Evolutionary conservation across 2,329 filamentous ascomycete genomes (phyloP), one percentile per base, ranked within the genome.

Genomic region (Mariannaea elegans): DNA sequence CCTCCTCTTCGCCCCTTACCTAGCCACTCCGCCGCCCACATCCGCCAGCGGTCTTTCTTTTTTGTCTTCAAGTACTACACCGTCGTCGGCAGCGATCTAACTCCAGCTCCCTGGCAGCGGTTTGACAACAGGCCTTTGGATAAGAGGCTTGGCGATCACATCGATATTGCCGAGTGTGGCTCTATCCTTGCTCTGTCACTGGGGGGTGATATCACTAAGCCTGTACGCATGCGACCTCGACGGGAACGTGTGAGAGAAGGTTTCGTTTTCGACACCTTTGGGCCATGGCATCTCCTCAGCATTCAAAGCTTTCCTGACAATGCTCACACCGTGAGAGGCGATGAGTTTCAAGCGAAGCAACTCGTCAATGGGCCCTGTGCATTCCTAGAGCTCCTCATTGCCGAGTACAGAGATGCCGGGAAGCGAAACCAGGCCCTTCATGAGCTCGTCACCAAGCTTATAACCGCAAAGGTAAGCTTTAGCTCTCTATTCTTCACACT

Each of bases 1-100:
- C 50, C 21, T 23, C 49, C 38, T 13, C 47, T 41, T 39, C 51
- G 21, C 24, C 46, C 39, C 12, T 48, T 39, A 4, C 44, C 34
- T 76, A 48, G 45, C 24, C 64, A 36, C 62, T 72, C n/a, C 73
- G 80, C 19, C 77, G 80, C 24, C 82, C 68, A 75, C 4, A 75
- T 82, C 7, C 81, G 81, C 12, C 85, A 85, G 64, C 77, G 82
- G 7, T 84, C 82, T 7, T 87, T 88, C 70, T 82, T 87, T 64
- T 88, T 89, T 69, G 84, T 81, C 39, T 88, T 89, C 70, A 87
- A 89, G 65, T 89, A 88, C 69, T 88, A 87, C 67, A 89, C 86
- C 5, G 78, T 88, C 7, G 81, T 89, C 12, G 83, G 81, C 2
- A 78, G 84, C 4, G 81, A 80, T 4, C 81, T 86, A 38, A 77